Evolutionary conservation across 495 filamentous ascomycete genomes (phyloP).

Genomic region (Xylaria flabelliformis): DNA sequence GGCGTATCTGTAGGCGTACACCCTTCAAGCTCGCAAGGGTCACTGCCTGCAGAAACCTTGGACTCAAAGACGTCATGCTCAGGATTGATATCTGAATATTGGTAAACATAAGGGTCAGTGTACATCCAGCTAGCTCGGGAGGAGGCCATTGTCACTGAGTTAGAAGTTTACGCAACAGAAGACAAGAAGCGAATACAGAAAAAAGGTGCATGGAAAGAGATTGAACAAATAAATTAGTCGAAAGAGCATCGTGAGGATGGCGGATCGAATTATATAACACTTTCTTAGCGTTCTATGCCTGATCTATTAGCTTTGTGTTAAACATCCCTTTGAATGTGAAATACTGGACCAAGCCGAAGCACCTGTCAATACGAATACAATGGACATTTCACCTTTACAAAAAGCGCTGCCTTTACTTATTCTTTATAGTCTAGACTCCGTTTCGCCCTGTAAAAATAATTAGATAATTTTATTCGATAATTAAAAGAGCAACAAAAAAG

Average conservation of each 20-base stretch:
- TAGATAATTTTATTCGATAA: too few relatives aligned
- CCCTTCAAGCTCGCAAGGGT: neutral
- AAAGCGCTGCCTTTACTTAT: too few relatives aligned
- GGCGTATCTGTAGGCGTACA: neutral
- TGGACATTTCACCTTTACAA: neutral
- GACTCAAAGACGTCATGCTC: neutral
- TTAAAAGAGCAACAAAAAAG: too few relatives aligned
- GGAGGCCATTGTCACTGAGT: slow-evolving; percentile 3
- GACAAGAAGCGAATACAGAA: neutral
- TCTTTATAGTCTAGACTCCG: too few relatives aligned
- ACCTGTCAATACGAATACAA: neutral
- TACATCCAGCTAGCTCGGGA: slow-evolving; percentile 9
- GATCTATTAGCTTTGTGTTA: neutral
- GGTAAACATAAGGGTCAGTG: slow-evolving; percentile 23
- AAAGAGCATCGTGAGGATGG: neutral
- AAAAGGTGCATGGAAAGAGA: neutral
- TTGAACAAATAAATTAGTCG: neutral
- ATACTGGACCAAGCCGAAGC: neutral
- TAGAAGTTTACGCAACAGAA: neutral
- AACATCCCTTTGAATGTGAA: neutral
- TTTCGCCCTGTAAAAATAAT: too few relatives aligned
- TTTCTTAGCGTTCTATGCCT: neutral
- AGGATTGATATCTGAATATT: neutral
- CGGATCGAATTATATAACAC: neutral
- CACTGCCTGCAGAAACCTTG: neutral